Conservation (phyloP, 345 rosid genomes). For the Populus tremula region DNA sequence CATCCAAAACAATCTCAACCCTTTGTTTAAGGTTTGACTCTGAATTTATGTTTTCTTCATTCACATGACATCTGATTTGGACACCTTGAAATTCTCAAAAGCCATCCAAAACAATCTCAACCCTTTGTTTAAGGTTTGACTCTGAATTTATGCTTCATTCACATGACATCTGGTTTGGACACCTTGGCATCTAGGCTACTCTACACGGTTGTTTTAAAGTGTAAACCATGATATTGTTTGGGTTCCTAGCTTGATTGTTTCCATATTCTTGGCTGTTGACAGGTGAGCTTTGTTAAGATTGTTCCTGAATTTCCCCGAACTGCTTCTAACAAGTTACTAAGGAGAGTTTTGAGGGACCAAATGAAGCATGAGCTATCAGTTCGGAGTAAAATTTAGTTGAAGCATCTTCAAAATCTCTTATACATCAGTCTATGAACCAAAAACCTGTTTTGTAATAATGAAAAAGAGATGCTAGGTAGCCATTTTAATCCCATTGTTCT, state of each 20-base stretch:
- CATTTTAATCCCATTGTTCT: background rate
- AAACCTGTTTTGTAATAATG: background rate
- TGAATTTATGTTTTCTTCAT: background rate
- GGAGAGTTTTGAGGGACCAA: slow-evolving; percentile 72
- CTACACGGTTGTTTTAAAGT: background rate
- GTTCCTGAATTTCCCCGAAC: slow-evolving; percentile 71
- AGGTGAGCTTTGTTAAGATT: slow-evolving; percentile 75
- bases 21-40: slow-evolving; percentile 69
- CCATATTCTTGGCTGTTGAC: slow-evolving; percentile 8
- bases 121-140: slow-evolving; percentile 78
- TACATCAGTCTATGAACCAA: background rate
- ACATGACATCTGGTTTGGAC: background rate
- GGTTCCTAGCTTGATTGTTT: background rate
- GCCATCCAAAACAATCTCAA: slow-evolving; percentile 72
- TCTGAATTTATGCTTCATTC: background rate
- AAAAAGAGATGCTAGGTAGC: background rate
- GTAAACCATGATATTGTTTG: background rate
- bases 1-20: slow-evolving; percentile 74
- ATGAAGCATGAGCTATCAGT: slow-evolving; percentile 44
- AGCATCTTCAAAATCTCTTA: slow-evolving; percentile 2
- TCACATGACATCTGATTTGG: background rate
- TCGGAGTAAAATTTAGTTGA: slow-evolving; percentile 24
- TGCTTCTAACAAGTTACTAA: slow-evolving; percentile 75
- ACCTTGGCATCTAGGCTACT: background rate
- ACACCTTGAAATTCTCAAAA: slow-evolving; percentile 39